Evolutionary conservation across 257 asterid genomes (phyloP).

Genomic region (Capsicum baccatum): DNA sequence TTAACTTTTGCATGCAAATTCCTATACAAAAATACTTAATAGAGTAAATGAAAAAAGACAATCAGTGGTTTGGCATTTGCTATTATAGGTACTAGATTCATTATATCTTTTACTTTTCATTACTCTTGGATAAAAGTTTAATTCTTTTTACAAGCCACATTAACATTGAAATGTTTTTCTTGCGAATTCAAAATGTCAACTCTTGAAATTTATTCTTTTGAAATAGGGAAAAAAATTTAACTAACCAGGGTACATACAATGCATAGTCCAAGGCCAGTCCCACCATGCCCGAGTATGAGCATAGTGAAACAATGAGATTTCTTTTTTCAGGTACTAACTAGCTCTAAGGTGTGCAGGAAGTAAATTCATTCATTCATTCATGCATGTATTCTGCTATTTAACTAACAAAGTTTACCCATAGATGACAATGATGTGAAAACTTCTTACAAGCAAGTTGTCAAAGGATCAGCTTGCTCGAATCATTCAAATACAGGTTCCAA

Average conservation of each 20-base stretch:
- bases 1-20: constrained; percentile 31
- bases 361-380: constrained; percentile 1
- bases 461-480: constrained; percentile 97
- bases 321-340: background rate
- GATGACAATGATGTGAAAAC: constrained; percentile 27
- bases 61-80: constrained; percentile 7
- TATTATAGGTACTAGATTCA: background rate
- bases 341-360: background rate
- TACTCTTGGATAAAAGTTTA: background rate
- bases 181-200: background rate
- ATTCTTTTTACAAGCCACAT: background rate
- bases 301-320: background rate
- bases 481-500: constrained; percentile 98
- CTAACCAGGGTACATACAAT: constrained; percentile 93
- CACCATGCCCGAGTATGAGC: constrained; percentile 76
- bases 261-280: constrained; percentile 97
- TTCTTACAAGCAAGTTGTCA: constrained; percentile 88
- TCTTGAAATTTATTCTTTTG: background rate
- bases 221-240: background rate
- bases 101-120: background rate
- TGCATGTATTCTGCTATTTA: background rate
- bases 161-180: background rate
- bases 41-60: background rate
- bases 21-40: background rate
- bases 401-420: background rate